A percentile compares a stretch with the other conserved stretches of the same genome.
Evolutionary conservation across 164 flowering plant genomes (phyloP).

Genomic region (Chloranthus sessilifolius): DNA sequence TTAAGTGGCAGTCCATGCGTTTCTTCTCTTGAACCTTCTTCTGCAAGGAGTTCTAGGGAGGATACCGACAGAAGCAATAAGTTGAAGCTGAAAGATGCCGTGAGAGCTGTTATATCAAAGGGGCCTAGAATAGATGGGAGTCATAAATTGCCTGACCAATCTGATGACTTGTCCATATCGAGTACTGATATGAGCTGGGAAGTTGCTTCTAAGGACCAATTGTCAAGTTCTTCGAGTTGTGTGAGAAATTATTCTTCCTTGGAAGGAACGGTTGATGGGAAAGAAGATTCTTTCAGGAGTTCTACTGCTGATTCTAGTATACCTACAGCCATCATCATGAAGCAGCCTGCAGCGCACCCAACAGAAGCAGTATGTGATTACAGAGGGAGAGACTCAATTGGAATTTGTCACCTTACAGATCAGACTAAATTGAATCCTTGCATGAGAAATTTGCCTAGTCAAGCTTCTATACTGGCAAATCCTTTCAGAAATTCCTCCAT

Average conservation of each 20-base stretch:
- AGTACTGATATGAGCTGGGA: slow-evolving; percentile 28
- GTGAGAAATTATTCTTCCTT: neutral
- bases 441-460: neutral
- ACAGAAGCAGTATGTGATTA: slow-evolving; percentile 17
- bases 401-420: neutral
- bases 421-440: neutral
- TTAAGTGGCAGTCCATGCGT: slow-evolving; percentile 16
- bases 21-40: slow-evolving; percentile 31
- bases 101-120: slow-evolving; percentile 45
- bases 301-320: neutral
- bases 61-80: slow-evolving; percentile 29
- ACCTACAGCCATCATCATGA: neutral
- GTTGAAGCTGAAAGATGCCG: slow-evolving; percentile 59
- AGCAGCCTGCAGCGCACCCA: no score
- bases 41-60: slow-evolving; percentile 40
- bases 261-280: neutral
- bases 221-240: slow-evolving; percentile 3
- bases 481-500: slow-evolving; percentile 37
- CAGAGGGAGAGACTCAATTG: slow-evolving; percentile 15
- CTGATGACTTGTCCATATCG: slow-evolving; percentile 35
- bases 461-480: slow-evolving; percentile 12
- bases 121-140: slow-evolving; percentile 37
- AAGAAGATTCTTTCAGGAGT: slow-evolving; percentile 3
- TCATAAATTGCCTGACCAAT: slow-evolving; percentile 32
- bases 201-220: slow-evolving; percentile 18